phyloP scores from a whole-genome alignment of 2,329 filamentous ascomycete species.

The Bipolaris gigantea region DNA sequence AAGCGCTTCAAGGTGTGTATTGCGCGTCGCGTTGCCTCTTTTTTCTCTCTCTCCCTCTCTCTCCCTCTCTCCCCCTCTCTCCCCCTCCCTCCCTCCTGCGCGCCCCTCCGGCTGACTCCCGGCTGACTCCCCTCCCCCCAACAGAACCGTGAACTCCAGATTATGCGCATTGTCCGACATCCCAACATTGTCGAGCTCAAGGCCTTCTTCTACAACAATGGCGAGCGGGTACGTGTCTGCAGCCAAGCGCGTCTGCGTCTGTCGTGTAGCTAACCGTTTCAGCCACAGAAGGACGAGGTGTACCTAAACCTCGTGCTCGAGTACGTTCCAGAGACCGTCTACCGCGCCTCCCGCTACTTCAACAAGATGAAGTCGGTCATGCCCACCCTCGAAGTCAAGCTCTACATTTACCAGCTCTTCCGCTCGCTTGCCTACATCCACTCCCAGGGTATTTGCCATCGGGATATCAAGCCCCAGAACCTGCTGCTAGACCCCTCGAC shows the following conservation, averaged over 20 bases:
- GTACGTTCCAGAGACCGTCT: conserved; percentile 97
- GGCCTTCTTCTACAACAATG: conserved; percentile 99
- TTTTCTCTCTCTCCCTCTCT: conserved; percentile 7
- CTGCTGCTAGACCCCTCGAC: conserved; percentile 88
- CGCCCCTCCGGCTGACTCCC: conserved; percentile 31
- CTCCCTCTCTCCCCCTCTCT: conserved; percentile 3
- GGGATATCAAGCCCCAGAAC: conserved; percentile 99
- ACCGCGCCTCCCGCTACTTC: conserved; percentile 97
- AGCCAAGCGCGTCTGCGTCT: conserved; percentile 13
- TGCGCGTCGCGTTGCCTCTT: conserved; percentile 20
- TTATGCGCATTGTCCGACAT: conserved; percentile 98
- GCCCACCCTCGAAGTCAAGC: conserved; percentile 97
- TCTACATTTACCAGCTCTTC: conserved; percentile 99
- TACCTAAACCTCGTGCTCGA: conserved; percentile 98
- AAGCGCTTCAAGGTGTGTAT: conserved; percentile 93
- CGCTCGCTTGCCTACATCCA: conserved; percentile 98
- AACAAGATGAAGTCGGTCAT: conserved; percentile 99
- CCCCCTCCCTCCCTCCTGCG: conserved; percentile 5
- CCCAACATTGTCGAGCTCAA: conserved; percentile 99
- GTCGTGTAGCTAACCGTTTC: conserved; percentile 36
- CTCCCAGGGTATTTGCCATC: conserved; percentile 97
- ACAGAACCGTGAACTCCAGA: conserved; percentile 97
- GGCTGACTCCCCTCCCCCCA: background rate
- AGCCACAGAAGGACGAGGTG: conserved; percentile 77
- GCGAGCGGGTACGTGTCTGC: conserved; percentile 75